phyloP scores from a whole-genome alignment of 2,329 filamentous ascomycete species.

The Immersiporthe knoxdaviesiana region DNA sequence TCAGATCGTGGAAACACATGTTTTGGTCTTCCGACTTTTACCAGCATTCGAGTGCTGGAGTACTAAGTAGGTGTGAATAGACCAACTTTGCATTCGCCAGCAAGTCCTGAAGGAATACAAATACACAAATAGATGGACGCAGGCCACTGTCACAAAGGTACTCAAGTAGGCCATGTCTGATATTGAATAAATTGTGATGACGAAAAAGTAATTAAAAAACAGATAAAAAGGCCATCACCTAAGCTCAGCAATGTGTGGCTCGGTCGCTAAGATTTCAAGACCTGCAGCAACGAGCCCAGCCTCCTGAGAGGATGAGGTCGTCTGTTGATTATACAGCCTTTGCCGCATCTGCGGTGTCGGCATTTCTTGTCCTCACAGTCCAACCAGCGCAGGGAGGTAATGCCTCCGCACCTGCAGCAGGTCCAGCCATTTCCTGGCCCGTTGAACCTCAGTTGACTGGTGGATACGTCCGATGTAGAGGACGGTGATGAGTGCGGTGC shows the following conservation, averaged over 20 bases:
- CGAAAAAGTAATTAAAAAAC: too few relatives aligned
- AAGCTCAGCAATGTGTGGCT: background rate
- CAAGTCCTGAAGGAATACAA: background rate
- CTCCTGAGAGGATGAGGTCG: slow-evolving; percentile 1
- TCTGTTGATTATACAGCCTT: slow-evolving; percentile 17
- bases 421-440: slow-evolving; percentile 13
- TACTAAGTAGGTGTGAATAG: background rate
- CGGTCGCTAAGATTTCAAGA: background rate
- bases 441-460: background rate
- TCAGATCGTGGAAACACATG: background rate
- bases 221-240: background rate
- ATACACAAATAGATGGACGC: background rate
- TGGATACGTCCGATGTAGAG: background rate
- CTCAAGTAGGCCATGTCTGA: background rate
- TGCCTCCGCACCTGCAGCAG: slow-evolving; percentile 17
- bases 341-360: slow-evolving; percentile 8
- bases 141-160: background rate
- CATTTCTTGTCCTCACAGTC: slow-evolving; percentile 21
- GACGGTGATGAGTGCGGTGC: background rate
- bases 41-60: background rate
- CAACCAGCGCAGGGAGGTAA: slow-evolving; percentile 14
- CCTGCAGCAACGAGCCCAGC: background rate
- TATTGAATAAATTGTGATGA: too few relatives aligned
- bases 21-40: background rate
- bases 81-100: background rate